Conservation (phyloP, 2,329 filamentous ascomycete genomes). For the Juglanconis oblonga region DNA sequence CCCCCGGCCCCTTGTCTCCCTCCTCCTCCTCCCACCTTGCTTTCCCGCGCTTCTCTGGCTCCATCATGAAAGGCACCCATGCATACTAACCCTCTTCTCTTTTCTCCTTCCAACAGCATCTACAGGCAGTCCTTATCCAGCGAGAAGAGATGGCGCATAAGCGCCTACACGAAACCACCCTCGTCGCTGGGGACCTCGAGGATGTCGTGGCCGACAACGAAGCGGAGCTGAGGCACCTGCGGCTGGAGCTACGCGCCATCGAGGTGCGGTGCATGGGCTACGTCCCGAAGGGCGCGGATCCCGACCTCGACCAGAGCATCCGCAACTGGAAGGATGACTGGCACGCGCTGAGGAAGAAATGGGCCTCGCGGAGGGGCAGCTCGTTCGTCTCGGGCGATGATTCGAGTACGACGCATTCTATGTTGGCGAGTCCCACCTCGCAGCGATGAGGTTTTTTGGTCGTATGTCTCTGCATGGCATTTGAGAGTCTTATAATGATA, state of each 20-base stretch:
- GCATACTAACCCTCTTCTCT: constrained; percentile 26
- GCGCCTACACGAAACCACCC: constrained; percentile 59
- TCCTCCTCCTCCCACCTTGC: not conserved
- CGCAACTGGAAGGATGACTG: constrained; percentile 61
- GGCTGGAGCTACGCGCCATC: constrained; percentile 60
- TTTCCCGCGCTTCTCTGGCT: too few relatives aligned
- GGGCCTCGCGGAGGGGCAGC: constrained; percentile 6
- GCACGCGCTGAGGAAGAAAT: constrained; percentile 35
- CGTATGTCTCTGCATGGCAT: not conserved
- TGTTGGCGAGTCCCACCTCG: constrained; percentile 4
- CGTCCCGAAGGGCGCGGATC: constrained; percentile 48
- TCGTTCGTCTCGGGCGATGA: constrained; percentile 4
- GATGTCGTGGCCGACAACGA: constrained; percentile 55
- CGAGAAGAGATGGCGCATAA: constrained; percentile 56
- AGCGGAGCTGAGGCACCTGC: constrained; percentile 58
- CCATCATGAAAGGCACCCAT: not conserved
- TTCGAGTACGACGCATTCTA: constrained; percentile 1
- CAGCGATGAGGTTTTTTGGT: not conserved
- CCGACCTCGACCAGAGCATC: constrained; percentile 58
- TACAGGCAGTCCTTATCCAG: constrained; percentile 58
- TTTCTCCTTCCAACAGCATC: too few relatives aligned
- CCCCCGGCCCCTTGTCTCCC: too few relatives aligned
- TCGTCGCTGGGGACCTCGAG: constrained; percentile 55
- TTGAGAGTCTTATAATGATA: not conserved
- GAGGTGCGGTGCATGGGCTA: constrained; percentile 54